These are phyloP conservation scores for Westerdykella aurantiaca DNA, from an alignment of 2,329 filamentous ascomycete genomes.

Conservation along the genomic window DNA sequence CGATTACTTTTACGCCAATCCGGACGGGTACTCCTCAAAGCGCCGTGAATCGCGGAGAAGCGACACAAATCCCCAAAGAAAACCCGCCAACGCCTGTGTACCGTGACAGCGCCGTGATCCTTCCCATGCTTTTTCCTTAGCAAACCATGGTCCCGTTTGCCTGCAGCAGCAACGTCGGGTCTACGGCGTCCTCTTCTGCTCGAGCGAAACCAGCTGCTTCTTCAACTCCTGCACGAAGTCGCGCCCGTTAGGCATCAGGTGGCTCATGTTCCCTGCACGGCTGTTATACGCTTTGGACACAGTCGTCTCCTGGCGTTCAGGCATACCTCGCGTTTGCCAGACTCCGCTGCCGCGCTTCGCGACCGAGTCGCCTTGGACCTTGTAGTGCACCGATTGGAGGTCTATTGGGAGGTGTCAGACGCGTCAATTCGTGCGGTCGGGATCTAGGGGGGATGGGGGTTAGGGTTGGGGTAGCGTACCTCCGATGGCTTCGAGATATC, in stretches of 20 bases:
- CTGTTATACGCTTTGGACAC: constrained; percentile 9
- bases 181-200: constrained; percentile 31
- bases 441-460: not conserved
- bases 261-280: constrained; percentile 29
- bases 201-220: constrained; percentile 40
- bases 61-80: constrained; percentile 17
- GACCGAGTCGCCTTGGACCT: constrained; percentile 37
- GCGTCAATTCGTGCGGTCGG: constrained; percentile 1
- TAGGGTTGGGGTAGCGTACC: constrained; percentile 13
- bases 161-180: too few relatives aligned
- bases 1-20: constrained; percentile 4
- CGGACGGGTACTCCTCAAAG: constrained; percentile 25
- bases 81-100: constrained; percentile 31
- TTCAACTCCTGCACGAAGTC: constrained; percentile 43
- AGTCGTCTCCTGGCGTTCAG: constrained; percentile 1
- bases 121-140: too few relatives aligned
- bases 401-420: constrained; percentile 20
- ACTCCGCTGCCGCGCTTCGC: constrained; percentile 34
- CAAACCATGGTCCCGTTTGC: too few relatives aligned
- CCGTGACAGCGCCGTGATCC: constrained; percentile 10
- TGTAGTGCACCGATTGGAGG: constrained; percentile 32
- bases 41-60: constrained; percentile 10
- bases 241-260: constrained; percentile 42
- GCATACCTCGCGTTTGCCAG: constrained; percentile 38
- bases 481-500: constrained; percentile 26